Conservation (phyloP, 2,329 filamentous ascomycete species). For the Verticillium isaacii region DNA sequence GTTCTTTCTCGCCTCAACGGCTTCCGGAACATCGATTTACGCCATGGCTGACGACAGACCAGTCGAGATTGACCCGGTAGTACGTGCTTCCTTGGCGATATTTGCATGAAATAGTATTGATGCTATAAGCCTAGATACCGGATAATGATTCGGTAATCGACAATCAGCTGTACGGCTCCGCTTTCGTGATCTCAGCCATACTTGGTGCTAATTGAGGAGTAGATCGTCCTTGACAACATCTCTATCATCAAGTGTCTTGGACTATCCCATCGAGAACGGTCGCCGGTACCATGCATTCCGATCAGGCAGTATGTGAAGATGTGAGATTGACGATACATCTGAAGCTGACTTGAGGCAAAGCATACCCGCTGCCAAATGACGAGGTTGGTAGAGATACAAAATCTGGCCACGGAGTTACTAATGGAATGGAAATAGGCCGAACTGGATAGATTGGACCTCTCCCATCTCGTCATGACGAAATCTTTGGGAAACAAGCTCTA, state of each 20-base stretch:
- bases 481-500: slow-evolving; percentile 16
- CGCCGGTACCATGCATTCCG: slow-evolving; percentile 1
- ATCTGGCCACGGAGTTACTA: neutral
- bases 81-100: no score
- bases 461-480: slow-evolving; percentile 19
- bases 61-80: no score
- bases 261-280: neutral
- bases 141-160: no score
- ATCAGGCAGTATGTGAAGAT: neutral
- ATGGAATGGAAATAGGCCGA: no score
- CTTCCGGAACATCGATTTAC: no score
- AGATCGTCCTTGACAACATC: neutral
- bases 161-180: no score
- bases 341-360: neutral
- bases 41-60: no score
- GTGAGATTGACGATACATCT: neutral
- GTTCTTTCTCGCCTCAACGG: no score
- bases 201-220: no score
- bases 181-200: no score
- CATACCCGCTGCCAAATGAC: slow-evolving; percentile 10
- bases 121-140: no score
- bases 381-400: slow-evolving; percentile 4
- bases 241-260: neutral
- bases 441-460: slow-evolving; percentile 14
- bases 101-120: no score